phyloP scores from a whole-genome alignment of 2,329 filamentous ascomycete species.

The Ascochyta lentis region DNA sequence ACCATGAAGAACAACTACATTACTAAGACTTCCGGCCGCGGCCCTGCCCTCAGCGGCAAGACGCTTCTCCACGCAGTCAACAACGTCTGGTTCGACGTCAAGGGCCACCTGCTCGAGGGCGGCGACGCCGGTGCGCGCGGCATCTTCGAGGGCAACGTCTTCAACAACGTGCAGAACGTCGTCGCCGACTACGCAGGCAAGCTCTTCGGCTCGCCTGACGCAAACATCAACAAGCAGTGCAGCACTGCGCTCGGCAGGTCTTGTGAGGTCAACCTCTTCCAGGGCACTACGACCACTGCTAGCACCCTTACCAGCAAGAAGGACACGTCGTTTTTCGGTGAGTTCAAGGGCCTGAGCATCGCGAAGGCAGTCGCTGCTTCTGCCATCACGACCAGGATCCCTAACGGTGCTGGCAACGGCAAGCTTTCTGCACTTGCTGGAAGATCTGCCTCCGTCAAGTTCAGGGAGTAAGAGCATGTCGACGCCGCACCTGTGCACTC shows the following conservation, averaged over 20 bases:
- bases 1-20: constrained; percentile 29
- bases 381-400: constrained; percentile 10
- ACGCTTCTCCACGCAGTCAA: constrained; percentile 28
- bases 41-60: constrained; percentile 21
- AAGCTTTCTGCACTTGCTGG: constrained; percentile 16
- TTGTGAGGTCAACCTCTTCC: constrained; percentile 18
- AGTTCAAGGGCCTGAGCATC: constrained; percentile 11
- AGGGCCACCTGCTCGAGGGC: constrained; percentile 24
- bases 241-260: constrained; percentile 15
- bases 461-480: constrained; percentile 2
- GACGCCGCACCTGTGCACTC: too few relatives aligned
- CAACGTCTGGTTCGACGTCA: constrained; percentile 23
- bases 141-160: constrained; percentile 27
- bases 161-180: constrained; percentile 15
- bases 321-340: constrained; percentile 13
- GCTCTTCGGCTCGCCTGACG: constrained; percentile 18
- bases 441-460: constrained; percentile 9
- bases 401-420: constrained; percentile 8
- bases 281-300: constrained; percentile 14
- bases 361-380: constrained; percentile 2
- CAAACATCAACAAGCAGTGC: constrained; percentile 18
- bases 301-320: constrained; percentile 11
- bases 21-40: constrained; percentile 21
- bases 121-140: constrained; percentile 11
- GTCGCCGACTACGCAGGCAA: constrained; percentile 15